phyloP scores from a whole-genome alignment of 2,329 filamentous ascomycete species.

The Aspergillus quadrilineatus region DNA sequence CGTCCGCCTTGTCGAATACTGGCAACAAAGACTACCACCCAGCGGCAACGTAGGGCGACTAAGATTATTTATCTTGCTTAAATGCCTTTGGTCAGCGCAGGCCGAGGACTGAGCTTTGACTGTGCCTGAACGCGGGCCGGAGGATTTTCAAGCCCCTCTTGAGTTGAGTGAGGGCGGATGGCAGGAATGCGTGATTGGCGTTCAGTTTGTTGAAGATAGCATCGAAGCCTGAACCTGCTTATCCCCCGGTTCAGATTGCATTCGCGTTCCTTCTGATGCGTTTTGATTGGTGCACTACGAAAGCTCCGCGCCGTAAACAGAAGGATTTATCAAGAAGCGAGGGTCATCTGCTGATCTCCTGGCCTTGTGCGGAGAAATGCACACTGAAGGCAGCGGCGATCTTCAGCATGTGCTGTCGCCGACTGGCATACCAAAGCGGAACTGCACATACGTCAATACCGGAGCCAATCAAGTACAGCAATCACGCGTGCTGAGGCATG shows the following conservation, averaged over 20 bases:
- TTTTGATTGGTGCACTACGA: conserved; percentile 5
- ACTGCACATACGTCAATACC: not conserved
- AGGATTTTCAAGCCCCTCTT: conserved; percentile 2
- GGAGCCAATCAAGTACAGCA: not conserved
- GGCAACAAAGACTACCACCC: conserved; percentile 6
- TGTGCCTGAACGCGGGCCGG: conserved; percentile 3
- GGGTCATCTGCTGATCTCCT: conserved; percentile 3
- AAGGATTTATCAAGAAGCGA: conserved; percentile 3
- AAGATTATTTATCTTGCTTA: conserved; percentile 13
- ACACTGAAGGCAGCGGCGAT: not conserved
- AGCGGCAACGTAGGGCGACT: not conserved
- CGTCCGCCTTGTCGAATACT: not conserved
- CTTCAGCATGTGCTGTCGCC: not conserved
- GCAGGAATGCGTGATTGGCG: conserved; percentile 2
- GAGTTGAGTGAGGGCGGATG: conserved; percentile 1
- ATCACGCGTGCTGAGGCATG: not conserved
- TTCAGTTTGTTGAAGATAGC: not conserved
- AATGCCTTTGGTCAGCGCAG: conserved; percentile 6
- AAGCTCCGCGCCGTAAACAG: conserved; percentile 5
- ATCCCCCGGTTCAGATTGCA: not conserved
- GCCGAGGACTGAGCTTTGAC: conserved; percentile 4
- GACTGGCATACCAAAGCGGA: not conserved
- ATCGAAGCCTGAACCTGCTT: conserved; percentile 1
- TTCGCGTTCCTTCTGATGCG: not conserved
- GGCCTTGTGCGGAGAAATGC: conserved; percentile 1